Conservation (phyloP, 768 basidiomycete genomes). For the Auricularia heimuer region DNA sequence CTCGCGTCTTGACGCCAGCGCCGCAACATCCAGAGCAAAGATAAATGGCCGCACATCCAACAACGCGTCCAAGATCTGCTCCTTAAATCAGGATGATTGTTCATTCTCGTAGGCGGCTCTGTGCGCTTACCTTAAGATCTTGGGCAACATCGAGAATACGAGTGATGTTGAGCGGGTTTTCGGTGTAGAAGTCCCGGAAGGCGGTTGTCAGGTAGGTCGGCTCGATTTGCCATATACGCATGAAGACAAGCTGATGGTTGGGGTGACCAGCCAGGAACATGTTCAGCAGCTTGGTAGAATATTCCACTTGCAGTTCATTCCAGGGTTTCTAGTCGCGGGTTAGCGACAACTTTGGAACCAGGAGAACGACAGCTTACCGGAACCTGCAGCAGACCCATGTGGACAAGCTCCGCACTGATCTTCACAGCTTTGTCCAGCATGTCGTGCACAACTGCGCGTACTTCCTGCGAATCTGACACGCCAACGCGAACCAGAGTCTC, state of each 20-base stretch:
- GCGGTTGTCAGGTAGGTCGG: conserved; percentile 78
- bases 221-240: conserved; percentile 89
- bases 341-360: neutral
- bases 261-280: conserved; percentile 91
- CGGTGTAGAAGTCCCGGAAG: conserved; percentile 85
- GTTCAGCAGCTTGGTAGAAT: conserved; percentile 71
- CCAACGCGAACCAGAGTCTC: conserved; percentile 77
- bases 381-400: conserved; percentile 87
- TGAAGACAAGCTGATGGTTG: conserved; percentile 93
- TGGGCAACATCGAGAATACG: conserved; percentile 92
- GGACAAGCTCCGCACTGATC: conserved; percentile 86
- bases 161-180: conserved; percentile 87
- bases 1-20: conserved; percentile 85
- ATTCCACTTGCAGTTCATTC: conserved; percentile 81
- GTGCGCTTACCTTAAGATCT: conserved; percentile 68
- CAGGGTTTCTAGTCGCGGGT: conserved; percentile 60
- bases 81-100: neutral
- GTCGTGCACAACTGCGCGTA: conserved; percentile 70
- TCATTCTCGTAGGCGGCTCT: conserved; percentile 2
- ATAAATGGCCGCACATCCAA: conserved; percentile 82
- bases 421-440: conserved; percentile 91
- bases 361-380: conserved; percentile 45
- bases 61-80: conserved; percentile 82
- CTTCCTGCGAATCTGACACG: conserved; percentile 59
- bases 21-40: conserved; percentile 89